Base-by-base conservation (phyloP, 2,329 filamentous ascomycete species). In the Nemania diffusa region DNA sequence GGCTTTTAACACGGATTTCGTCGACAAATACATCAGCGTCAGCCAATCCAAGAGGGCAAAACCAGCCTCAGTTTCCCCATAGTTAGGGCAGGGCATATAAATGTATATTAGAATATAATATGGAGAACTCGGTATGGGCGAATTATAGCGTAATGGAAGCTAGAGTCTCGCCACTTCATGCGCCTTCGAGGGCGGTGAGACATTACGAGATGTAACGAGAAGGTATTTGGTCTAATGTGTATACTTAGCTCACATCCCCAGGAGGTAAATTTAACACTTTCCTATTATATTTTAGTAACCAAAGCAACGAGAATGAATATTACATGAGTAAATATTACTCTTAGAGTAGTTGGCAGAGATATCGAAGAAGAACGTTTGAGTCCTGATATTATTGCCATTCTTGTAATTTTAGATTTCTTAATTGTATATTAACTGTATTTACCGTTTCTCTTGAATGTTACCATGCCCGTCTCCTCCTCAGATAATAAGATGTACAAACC, bases 161-260 rank as follows among this genome's bases (percentile, higher is more conserved):
- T 52, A 27, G 34, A 53, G 17, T 34, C 29, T 44, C n/a, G 57
- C 57, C 53, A 58, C 62, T 62, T 29, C 17, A 44, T 60, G 62
- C 51, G 22, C 51, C 17, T 20, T 32, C 26, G 29, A 60, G 50
- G 11, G 17, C 11, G 52, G 52, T 62, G 62, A 68, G 62, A 68
- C 62, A 68, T 48, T 26, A 9, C 56, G 26, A 26, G 50, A 42
- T 44, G 24, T 13, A 55, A 57, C 34, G 51, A 24, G 20, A 26
- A 52, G n/a, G 20, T 27, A 20, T 27, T 34, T 48, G 20, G 34
- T 48, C n/a, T 17, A 9, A 22, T n/a, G 29, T 15, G 24, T 9
- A 50, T 50, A 37, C 13, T 53, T 26, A 11, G 20, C 22, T 46
- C 22, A n/a, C n/a, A n/a, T 32, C 29, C 29, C 24, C 24, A 8